Evolutionary conservation across 345 rosid genomes (phyloP), one percentile per base, ranked within the genome.

Genomic region (Toxicodendron radicans): DNA sequence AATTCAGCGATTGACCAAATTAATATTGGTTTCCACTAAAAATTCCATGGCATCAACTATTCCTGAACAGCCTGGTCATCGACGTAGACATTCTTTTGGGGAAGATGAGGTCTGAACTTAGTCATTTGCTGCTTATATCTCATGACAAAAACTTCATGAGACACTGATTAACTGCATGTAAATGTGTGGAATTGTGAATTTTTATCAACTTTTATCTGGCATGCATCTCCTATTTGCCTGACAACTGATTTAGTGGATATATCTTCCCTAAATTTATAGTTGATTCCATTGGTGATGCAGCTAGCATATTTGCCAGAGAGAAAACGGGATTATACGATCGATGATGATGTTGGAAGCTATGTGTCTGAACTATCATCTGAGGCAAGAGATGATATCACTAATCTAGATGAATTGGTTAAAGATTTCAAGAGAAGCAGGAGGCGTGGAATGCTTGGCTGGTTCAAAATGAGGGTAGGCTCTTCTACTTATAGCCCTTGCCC

Each of bases 381-480:
- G 63, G 79, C 82, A 35, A 84, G 86, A 81, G 91, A 87, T 77
- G 93, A 81, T 58, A 70, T 78, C 63, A 80, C 85, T 51, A 78
- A 82, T 76, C 78, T 87, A 68, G 94, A 92, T 75, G 94, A 92
- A 73, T 78, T 89, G 84, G 86, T 85, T 66, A 92, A 88, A 81
- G 94, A 89, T 85, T 85, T 75, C 70, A 90, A 80, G 88, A 84
- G 76, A 73, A 90, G 83, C 79, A 86, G 66, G 80, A 83, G 80
- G 76, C 86, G 87, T 64, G 97, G 93, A 80, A 88, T 94, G 98
- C 93, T 94, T 83, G 96, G 92, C 74, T 94, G 98, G 98, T 90
- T 94, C 81, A 94, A 92, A 82, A 68, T 87, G 62, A 89, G 76
- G 76, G 98, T 92, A 83, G 57, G 88, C 72, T 79, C 53, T 58